Evolutionary conservation across 768 basidiomycete species (phyloP), one percentile per base, ranked within the genome.

Genomic region (Inosperma sp.): DNA sequence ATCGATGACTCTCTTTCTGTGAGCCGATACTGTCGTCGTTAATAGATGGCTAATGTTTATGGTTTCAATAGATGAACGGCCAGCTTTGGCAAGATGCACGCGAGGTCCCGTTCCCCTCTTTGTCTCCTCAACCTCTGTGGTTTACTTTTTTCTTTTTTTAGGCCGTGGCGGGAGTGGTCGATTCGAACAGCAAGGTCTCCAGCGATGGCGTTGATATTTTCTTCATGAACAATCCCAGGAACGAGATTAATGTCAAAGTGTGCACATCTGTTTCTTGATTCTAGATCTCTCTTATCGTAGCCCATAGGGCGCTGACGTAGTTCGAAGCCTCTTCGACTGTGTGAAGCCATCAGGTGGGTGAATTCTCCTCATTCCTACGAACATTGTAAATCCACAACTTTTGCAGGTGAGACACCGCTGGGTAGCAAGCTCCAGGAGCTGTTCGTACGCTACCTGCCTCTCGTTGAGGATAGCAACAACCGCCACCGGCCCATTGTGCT

Each of bases 141-240:
- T n/a, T n/a, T n/a, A n/a, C 37, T 41, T 25, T 23, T 7, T 21
- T 23, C 39, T 21, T 41, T 41, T 25, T 12, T 23, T 41, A 41
- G 39, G 39, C 39, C 39, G 22, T 41, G 3, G 39, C 39, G 22
- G 39, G 39, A 41, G 26, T 41, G 22, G 39, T 25, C 16, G 39
- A 41, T 41, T n/a, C 26, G 2, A 41, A 41, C 26, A 23, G 22
- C 39, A 12, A 21, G 22, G 39, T 41, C 12, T 25, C 22, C 39
- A 25, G 12, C 16, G 39, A 41, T 41, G 22, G 39, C 39, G 22
- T 41, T 10, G 39, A 41, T 41, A 1, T 41, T 25, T 41, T 23
- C 39, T 41, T 41, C 16, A 41, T 41, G 39, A 41, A 41, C 39
- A 25, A 41, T 41, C 22, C 39, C 22, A 21, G 39, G 26, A 23